phyloP scores from a whole-genome alignment of 75 land plant species.

The Chamaecyparis obtusa region DNA sequence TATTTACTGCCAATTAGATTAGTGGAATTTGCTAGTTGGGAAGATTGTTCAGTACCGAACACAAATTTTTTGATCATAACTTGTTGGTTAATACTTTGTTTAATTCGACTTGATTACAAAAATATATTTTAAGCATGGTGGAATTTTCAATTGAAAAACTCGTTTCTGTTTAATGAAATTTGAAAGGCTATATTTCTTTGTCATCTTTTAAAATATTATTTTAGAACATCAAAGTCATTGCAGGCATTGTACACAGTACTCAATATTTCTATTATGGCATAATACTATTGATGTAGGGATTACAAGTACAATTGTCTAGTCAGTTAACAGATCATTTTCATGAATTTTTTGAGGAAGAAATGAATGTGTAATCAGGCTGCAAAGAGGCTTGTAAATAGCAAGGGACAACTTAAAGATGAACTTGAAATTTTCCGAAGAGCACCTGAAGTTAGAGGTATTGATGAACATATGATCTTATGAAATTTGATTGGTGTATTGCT shows the following conservation, averaged over 20 bases:
- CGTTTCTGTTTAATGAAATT: background rate
- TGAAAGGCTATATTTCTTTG: background rate
- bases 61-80: background rate
- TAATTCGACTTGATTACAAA: background rate
- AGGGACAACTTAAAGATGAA: background rate
- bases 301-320: background rate
- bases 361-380: background rate
- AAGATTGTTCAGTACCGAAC: background rate
- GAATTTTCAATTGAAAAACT: background rate
- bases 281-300: background rate
- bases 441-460: conserved; percentile 52
- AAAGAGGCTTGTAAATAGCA: background rate
- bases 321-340: background rate
- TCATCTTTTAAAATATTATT: background rate
- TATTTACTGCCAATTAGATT: background rate
- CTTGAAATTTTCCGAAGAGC: conserved; percentile 38
- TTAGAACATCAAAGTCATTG: background rate
- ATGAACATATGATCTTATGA: background rate
- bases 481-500: background rate
- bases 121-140: background rate
- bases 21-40: background rate
- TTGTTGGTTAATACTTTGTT: background rate
- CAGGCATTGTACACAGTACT: background rate
- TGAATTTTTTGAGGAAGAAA: background rate
- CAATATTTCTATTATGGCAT: background rate